phyloP scores from a whole-genome alignment of 345 rosid species.

The Salix viminalis region DNA sequence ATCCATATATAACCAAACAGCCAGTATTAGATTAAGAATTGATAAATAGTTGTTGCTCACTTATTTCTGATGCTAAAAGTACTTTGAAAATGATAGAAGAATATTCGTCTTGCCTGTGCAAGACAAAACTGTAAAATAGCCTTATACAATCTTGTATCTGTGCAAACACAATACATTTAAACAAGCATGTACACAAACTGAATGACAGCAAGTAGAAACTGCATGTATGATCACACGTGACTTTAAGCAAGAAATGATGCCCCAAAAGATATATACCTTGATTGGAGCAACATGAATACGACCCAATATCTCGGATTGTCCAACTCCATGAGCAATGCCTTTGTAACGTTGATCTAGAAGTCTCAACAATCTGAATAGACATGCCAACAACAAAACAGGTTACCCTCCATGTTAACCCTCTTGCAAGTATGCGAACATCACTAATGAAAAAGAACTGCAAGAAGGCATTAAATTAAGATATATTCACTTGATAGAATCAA shows the following conservation, averaged over 20 bases:
- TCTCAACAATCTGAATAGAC: conserved; percentile 65
- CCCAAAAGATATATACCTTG: conserved; percentile 48
- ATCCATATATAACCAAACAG: neutral
- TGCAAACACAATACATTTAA: neutral
- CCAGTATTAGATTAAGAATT: neutral
- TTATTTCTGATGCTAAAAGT: neutral
- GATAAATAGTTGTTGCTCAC: neutral
- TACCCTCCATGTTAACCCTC: neutral
- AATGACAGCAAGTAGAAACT: neutral
- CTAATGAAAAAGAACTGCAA: neutral
- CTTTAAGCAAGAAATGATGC: neutral
- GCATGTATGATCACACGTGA: neutral
- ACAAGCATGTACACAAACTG: neutral
- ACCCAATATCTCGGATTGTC: conserved; percentile 95
- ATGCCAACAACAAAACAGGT: conserved; percentile 8
- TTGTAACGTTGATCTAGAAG: conserved; percentile 85
- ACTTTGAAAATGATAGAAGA: neutral
- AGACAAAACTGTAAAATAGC: neutral
- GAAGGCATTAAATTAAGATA: neutral
- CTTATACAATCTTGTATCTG: neutral
- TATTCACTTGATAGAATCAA: neutral
- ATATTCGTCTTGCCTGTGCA: neutral
- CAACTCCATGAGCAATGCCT: conserved; percentile 99
- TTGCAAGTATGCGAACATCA: neutral
- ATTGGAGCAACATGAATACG: conserved; percentile 96